Base-by-base conservation (phyloP, 345 rosid genomes). In the Arabidopsis thaliana region DNA sequence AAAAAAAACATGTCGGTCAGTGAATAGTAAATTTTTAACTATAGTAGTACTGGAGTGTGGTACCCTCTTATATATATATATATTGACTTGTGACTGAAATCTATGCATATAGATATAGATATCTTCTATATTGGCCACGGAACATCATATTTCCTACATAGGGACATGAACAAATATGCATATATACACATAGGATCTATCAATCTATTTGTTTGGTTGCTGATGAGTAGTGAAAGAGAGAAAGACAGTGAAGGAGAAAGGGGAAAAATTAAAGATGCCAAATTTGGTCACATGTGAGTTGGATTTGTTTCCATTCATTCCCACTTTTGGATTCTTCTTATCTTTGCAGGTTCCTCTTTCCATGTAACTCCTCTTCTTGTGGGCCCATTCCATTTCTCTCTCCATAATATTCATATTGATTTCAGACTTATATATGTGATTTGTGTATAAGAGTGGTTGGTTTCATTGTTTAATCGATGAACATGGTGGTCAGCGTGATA, bases 201-300 rank as follows among this genome's bases (percentile, higher is more conserved):
- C 73, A 78, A 78, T 78, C 12, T 41, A 65, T 72, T 78, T 78
- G 77, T 72, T 66, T 72, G 81, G 69, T 72, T 72, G 73, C 58
- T 72, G 50, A 50, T 72, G 78, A 72, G 69, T 57, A 59, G 69
- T 50, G 77, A 59, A 78, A 78, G 34, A 45, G 40, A 77, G 80
- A 59, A 70, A 56, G 80, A 77, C 60, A 62, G 72, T 72, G 73
- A 78, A 59, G 60, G 58, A 48, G 67, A 78, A 59, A 51, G 49
- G 56, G 65, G 69, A 78, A 78, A 71, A 71, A 59, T 58, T 66
- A 78, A 72, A 72, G 81, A 72, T 78, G 78, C 78, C 60, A 72
- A 78, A 72, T 78, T 78, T 78, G 81, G 78, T 72, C 69, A 72
- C 81, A 78, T 78, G 81, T 78, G 81, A 78, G 78, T 78, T 67